Base-by-base conservation (phyloP, 2,329 filamentous ascomycete species). In the Pseudocercospora vitis region DNA sequence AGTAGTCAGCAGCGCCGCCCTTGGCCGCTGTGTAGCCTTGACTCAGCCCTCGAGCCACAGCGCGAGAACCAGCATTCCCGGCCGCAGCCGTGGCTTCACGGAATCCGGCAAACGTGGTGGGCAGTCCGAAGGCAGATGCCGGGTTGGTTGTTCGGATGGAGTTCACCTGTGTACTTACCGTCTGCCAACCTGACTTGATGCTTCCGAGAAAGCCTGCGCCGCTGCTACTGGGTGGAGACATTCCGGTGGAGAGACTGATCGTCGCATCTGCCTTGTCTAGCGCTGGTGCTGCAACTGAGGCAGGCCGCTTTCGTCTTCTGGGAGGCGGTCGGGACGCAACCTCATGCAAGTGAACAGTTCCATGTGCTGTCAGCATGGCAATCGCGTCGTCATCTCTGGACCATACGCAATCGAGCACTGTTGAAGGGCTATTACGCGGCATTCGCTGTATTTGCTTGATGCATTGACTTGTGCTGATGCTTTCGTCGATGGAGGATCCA, bases 301-400 rank as follows among this genome's bases (percentile, higher is more conserved):
- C 55, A 18, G 56, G 50, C 9, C 65, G 62, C 33, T 67, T 68
- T 3, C 65, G 57, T 50, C 65, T 68, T 9, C 58, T 55, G 11
- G 51, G 42, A 6, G 83, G 79, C 4, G 31, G 54, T 23, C 52
- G 37, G 11, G 49, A 42, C 7, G 91, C 90, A 71, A 97, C 82
- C 61, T 96, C 89, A 60, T 96, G 86, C 37, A 97, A 82, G 72
- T 99, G 94, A 8, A 96, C 85, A 7, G 94, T 99, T n/a, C 92
- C 91, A 63, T 91, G 88, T 65, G 95, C 90, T 0, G 94, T 97
- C 21, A 96, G 84, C 74, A 99, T 85, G 1, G 91, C 92, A 32
- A 95, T 75, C 54, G 88, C 86, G 67, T 95, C 89, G 18, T 89
- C 89, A 52, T 86, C 85, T 3, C 89, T 89, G 50, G 83, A 87